Evolutionary conservation across 164 flowering plant genomes (phyloP), one percentile per base, ranked within the genome.

Genomic region (Cinnamomum chago): DNA sequence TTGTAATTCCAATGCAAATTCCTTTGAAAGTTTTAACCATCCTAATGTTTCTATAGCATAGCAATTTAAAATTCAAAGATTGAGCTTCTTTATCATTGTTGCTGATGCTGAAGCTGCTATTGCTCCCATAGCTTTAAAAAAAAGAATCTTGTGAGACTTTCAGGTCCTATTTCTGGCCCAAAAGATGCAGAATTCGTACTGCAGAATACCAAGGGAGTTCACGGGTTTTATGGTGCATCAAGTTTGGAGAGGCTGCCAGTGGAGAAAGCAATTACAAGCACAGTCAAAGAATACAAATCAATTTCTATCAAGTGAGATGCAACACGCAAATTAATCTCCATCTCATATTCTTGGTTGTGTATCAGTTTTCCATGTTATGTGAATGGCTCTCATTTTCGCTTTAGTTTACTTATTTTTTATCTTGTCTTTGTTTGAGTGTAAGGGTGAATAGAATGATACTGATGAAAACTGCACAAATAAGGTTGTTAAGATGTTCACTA

Each of bases 231-330:
- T 81, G 97, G 98, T 35, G 97, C 97, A 71, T 95, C 98, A 69
- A 95, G 97, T 84, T 79, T 95, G 90, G 97, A 95, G 86, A 89
- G 99, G 81, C 85, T 95, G 74, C 97, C 99, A 18, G 97, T 95
- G 74, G 99, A 95, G 76, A 87, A 88, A 82, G 97, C 99, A 35
- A 93, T 95, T 69, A 89, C 88, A 62, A 81, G 79, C 79, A 92
- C 90, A 3, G 86, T 90, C 72, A 83, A 80, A 67, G 85, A 89
- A 70, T 95, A 95, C 88, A 95, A 93, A 82, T 80, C 85, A 13
- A 91, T 95, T 62, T 79, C 88, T 58, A 73, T 92, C 18, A 77
- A 75, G 60, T 89, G 82, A 87, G 75, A 35, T 35, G n/a, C 35
- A 71, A 27, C 25, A 9, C 23, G 23, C 51, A 14, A 40, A 40